These are phyloP conservation scores for Camellia japonica DNA, from an alignment of 148 eudicot species.

Conservation along the genomic window DNA sequence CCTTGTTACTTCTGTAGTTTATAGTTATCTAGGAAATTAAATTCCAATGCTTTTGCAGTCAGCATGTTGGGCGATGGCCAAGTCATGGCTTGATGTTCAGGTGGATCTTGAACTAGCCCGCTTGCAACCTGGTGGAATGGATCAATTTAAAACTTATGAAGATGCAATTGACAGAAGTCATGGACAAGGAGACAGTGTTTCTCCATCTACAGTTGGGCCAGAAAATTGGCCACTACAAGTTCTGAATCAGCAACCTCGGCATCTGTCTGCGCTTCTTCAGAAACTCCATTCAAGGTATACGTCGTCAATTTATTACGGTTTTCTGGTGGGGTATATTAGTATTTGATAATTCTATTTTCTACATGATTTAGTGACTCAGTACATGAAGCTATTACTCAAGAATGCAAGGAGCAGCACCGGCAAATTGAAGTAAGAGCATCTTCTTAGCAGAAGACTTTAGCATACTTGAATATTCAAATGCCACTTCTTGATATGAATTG, in stretches of 20 bases:
- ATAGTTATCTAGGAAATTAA: not conserved
- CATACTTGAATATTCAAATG: not conserved
- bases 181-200: constrained; percentile 40
- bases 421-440: constrained; percentile 70
- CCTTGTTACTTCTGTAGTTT: not conserved
- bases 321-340: not conserved
- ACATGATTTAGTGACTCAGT: constrained; percentile 64
- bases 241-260: constrained; percentile 84
- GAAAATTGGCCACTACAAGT: constrained; percentile 92
- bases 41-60: constrained; percentile 50
- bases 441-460: not conserved
- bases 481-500: not conserved
- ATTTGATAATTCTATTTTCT: constrained; percentile 13
- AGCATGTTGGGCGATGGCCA: constrained; percentile 98
- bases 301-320: not conserved
- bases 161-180: constrained; percentile 58
- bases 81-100: constrained; percentile 94
- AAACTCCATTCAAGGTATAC: constrained; percentile 94
- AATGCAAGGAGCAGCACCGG: constrained; percentile 90
- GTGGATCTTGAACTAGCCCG: constrained; percentile 74
- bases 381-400: constrained; percentile 76
- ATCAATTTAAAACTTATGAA: constrained; percentile 56
- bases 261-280: constrained; percentile 82
- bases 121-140: constrained; percentile 63
- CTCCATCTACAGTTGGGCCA: constrained; percentile 48